phyloP scores from a whole-genome alignment of 1,139 yeast species.

The Kluyveromyces sp. region DNA sequence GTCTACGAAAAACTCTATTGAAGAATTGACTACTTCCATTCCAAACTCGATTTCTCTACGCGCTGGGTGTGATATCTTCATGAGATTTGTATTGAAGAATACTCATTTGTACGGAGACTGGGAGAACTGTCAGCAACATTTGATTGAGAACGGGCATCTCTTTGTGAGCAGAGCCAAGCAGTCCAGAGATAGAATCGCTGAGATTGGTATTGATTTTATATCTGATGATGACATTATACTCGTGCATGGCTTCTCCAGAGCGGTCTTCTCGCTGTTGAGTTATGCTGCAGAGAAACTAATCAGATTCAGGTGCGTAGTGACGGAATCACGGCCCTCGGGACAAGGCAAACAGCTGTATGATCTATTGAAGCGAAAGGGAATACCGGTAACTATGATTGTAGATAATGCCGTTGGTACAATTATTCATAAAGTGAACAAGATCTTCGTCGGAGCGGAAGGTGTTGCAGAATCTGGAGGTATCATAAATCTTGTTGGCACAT shows the following conservation, averaged over 20 bases:
- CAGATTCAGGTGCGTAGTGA: constrained; percentile 83
- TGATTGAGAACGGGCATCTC: constrained; percentile 88
- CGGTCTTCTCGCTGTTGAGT: constrained; percentile 67
- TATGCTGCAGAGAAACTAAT: constrained; percentile 69
- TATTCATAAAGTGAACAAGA: constrained; percentile 85
- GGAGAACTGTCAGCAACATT: constrained; percentile 86
- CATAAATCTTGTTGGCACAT: constrained; percentile 90
- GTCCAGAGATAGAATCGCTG: constrained; percentile 81
- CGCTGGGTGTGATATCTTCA: constrained; percentile 96
- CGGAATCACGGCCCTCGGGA: constrained; percentile 85
- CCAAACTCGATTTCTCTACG: constrained; percentile 86
- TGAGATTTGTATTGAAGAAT: constrained; percentile 85
- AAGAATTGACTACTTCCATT: constrained; percentile 66
- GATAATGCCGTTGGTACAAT: constrained; percentile 94
- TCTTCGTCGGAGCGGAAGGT: constrained; percentile 97
- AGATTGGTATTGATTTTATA: constrained; percentile 79
- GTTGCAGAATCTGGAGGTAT: constrained; percentile 99
- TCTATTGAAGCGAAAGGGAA: constrained; percentile 60
- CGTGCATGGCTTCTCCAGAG: constrained; percentile 90
- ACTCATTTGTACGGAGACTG: constrained; percentile 87
- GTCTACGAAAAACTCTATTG: constrained; percentile 68
- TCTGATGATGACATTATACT: constrained; percentile 87
- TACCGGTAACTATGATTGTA: constrained; percentile 86
- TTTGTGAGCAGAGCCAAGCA: constrained; percentile 90
- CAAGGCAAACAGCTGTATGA: constrained; percentile 76